Evolutionary conservation across 2,329 filamentous ascomycete species (phyloP).

Genomic region (Cladosporium sp.): DNA sequence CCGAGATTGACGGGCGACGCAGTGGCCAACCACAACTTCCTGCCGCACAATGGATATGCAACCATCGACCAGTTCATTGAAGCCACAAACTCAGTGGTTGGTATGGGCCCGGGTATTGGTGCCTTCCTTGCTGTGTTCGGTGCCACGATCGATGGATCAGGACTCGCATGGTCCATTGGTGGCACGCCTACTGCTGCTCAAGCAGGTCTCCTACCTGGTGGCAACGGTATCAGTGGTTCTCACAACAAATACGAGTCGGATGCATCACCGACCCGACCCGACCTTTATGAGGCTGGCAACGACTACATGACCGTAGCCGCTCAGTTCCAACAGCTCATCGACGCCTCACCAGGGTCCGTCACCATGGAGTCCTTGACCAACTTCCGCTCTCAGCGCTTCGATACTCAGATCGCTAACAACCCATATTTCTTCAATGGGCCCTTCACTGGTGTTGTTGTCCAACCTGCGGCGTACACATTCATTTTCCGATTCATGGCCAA

Average conservation of each 20-base stretch:
- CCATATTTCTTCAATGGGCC: conserved; percentile 37
- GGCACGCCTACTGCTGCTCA: conserved; percentile 26
- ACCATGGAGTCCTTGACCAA: conserved; percentile 17
- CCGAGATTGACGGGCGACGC: not conserved
- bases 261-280: conserved; percentile 36
- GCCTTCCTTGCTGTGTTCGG: conserved; percentile 36
- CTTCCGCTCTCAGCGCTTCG: conserved; percentile 8
- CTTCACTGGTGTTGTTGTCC: conserved; percentile 30
- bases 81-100: conserved; percentile 32
- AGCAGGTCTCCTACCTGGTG: conserved; percentile 19
- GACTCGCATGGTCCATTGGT: conserved; percentile 35
- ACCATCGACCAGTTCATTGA: conserved; percentile 26
- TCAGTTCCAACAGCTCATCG: conserved; percentile 36
- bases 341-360: conserved; percentile 27
- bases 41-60: conserved; percentile 36
- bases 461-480: conserved; percentile 31
- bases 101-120: conserved; percentile 36
- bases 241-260: conserved; percentile 41
- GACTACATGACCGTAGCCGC: conserved; percentile 28
- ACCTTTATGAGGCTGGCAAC: conserved; percentile 35
- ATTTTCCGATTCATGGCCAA: conserved; percentile 35
- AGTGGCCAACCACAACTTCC: conserved; percentile 24
- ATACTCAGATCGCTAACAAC: conserved; percentile 31
- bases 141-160: conserved; percentile 33
- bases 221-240: conserved; percentile 29